A percentile compares a stretch with the other conserved stretches of the same genome.
phyloP scores from a whole-genome alignment of 2,329 filamentous ascomycete species.

The Dichotomopilus funicola region DNA sequence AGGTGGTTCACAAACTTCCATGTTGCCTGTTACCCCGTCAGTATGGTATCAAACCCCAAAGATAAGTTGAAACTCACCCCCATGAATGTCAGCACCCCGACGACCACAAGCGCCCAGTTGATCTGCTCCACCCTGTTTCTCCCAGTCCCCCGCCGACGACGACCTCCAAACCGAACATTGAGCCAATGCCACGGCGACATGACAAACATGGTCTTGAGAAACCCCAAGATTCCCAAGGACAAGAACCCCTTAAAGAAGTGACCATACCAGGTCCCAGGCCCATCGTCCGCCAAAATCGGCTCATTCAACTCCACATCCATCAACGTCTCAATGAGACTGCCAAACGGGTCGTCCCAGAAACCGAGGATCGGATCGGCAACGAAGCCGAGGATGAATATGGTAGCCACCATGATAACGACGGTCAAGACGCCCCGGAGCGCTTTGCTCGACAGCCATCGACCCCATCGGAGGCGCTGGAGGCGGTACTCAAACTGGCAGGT shows the following conservation, averaged over 20 bases:
- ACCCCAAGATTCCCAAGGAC: conserved; percentile 80
- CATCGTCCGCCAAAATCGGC: conserved; percentile 36
- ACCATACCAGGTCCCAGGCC: conserved; percentile 60
- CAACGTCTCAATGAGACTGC: conserved; percentile 49
- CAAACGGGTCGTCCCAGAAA: conserved; percentile 73
- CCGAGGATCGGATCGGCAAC: conserved; percentile 89
- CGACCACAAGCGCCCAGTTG: conserved; percentile 69
- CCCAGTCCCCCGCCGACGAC: conserved; percentile 54
- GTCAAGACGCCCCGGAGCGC: conserved; percentile 66
- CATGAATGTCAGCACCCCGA: conserved; percentile 76
- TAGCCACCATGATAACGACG: conserved; percentile 59
- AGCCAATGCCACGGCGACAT: conserved; percentile 72
- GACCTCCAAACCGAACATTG: conserved; percentile 58
- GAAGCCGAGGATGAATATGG: conserved; percentile 81
- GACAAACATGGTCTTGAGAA: conserved; percentile 71
- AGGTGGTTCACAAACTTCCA: conserved; percentile 75
- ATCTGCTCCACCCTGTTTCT: conserved; percentile 72
- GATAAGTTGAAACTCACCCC: conserved; percentile 50
- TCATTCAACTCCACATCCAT: conserved; percentile 35
- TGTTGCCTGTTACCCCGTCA: conserved; percentile 49
- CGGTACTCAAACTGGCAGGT: conserved; percentile 82
- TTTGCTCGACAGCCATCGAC: conserved; percentile 60
- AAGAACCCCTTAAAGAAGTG: conserved; percentile 88
- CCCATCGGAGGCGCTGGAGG: conserved; percentile 70
- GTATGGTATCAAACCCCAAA: conserved; percentile 2